Percentiles rank a stretch among this genome's conserved stretches.
Evolutionary conservation across 169 alveolate species (phyloP).

Genomic region (Plasmodium vivax): DNA sequence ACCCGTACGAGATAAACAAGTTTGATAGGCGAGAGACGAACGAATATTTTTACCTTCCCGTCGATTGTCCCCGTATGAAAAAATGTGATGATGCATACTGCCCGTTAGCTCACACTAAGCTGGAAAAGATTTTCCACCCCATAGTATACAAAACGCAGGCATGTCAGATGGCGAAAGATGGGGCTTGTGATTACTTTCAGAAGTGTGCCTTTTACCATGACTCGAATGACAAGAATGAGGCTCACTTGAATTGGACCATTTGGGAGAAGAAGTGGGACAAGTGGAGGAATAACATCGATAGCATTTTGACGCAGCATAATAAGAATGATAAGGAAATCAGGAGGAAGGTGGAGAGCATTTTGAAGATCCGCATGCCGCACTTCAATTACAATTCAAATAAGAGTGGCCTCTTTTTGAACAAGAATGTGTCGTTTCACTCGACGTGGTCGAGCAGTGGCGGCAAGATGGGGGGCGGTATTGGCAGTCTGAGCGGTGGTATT

Average conservation of each 20-base stretch:
- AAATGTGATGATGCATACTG: conserved; percentile 85
- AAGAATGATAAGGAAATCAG: conserved; percentile 66
- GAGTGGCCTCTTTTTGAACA: conserved; percentile 22
- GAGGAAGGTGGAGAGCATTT: conserved; percentile 73
- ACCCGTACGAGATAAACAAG: conserved; percentile 78
- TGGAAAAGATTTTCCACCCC: conserved; percentile 89
- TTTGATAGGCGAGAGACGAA: conserved; percentile 85
- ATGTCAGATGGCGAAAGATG: conserved; percentile 81
- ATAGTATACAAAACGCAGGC: conserved; percentile 86
- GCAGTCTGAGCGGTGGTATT: background rate
- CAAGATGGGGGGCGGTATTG: background rate
- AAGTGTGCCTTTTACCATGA: conserved; percentile 84
- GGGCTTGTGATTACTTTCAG: conserved; percentile 78
- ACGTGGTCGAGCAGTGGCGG: conserved; percentile 33
- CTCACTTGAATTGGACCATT: conserved; percentile 80
- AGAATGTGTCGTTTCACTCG: conserved; percentile 33
- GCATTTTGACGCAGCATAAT: conserved; percentile 65
- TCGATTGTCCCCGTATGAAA: conserved; percentile 86
- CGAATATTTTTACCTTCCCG: conserved; percentile 85
- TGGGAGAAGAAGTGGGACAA: conserved; percentile 83
- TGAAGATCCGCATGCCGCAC: conserved; percentile 71
- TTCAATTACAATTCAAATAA: conserved; percentile 30
- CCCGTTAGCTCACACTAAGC: conserved; percentile 87
- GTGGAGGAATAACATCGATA: conserved; percentile 78
- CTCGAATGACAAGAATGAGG: conserved; percentile 77